A percentile compares a stretch with the other conserved stretches of the same genome.
Evolutionary conservation across 805 yeast species (phyloP).

Genomic region (Metschnikowia henanensis): DNA sequence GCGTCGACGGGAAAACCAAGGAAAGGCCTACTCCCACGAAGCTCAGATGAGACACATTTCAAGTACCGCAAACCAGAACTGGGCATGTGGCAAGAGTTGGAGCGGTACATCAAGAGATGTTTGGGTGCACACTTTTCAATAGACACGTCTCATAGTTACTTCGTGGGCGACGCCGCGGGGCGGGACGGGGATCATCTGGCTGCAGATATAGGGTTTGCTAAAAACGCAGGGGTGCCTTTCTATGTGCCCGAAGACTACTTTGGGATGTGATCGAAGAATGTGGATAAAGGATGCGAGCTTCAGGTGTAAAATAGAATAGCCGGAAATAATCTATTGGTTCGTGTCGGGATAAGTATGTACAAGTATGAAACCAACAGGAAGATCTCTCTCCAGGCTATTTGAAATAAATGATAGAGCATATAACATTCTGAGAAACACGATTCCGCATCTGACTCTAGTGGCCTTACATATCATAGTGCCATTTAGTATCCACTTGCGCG

Average conservation of each 20-base stretch:
- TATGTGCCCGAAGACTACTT: constrained; percentile 73
- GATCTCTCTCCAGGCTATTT: no score
- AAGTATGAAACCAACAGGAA: no score
- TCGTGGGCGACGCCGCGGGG: constrained; percentile 98
- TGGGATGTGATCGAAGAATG: constrained; percentile 4
- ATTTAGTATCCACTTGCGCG: no score
- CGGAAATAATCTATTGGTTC: no score
- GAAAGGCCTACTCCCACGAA: constrained; percentile 18
- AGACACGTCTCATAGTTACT: constrained; percentile 51
- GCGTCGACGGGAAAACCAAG: constrained; percentile 62
- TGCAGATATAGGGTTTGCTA: constrained; percentile 72
- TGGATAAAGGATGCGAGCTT: not conserved
- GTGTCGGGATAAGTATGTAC: no score
- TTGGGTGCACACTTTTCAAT: constrained; percentile 24
- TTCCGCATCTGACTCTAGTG: no score
- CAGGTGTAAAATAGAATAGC: not conserved
- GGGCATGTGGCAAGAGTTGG: constrained; percentile 74
- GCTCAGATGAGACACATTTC: constrained; percentile 33
- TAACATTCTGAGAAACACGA: no score
- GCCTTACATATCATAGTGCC: no score
- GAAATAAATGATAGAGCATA: no score
- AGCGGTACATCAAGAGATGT: constrained; percentile 33
- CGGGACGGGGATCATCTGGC: constrained; percentile 76
- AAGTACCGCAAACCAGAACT: constrained; percentile 67
- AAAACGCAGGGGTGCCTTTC: constrained; percentile 49